These are phyloP conservation scores for Candida ulmi DNA, from an alignment of 805 yeast species.

Conservation along the genomic window DNA sequence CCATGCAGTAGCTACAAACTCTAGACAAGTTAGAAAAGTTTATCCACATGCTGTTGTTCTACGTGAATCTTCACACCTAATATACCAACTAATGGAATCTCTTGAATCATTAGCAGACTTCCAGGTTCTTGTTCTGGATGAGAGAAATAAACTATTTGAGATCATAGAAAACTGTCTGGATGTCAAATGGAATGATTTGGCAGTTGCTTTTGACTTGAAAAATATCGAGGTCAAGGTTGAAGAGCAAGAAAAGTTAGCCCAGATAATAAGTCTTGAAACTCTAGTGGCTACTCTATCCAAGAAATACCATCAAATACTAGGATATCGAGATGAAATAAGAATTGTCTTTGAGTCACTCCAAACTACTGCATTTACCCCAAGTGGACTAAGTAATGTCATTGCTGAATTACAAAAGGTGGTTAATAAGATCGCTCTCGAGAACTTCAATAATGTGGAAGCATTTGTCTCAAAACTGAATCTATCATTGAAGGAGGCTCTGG, in stretches of 20 bases:
- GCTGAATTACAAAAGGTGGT: conserved; percentile 29
- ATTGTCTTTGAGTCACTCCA: conserved; percentile 19
- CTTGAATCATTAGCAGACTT: conserved; percentile 35
- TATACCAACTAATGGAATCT: conserved; percentile 26
- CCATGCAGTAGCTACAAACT: conserved; percentile 36
- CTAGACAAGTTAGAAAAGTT: conserved; percentile 44
- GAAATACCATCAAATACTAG: conserved; percentile 25
- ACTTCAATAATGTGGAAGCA: conserved; percentile 27
- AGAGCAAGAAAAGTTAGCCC: conserved; percentile 28
- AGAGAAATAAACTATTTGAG: conserved; percentile 27
- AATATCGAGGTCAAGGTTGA: conserved; percentile 23
- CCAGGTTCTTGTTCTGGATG: conserved; percentile 34
- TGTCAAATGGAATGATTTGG: conserved; percentile 49
- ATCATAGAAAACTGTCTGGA: conserved; percentile 29
- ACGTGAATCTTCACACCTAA: conserved; percentile 42
- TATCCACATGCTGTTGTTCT: conserved; percentile 55
- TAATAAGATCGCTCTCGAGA: conserved; percentile 30
- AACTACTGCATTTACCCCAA: conserved; percentile 21
- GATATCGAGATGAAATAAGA: conserved; percentile 23
- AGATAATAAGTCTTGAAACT: conserved; percentile 25
- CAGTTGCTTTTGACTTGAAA: conserved; percentile 43
- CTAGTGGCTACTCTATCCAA: conserved; percentile 25
- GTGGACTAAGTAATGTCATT: conserved; percentile 17
- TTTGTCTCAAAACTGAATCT: conserved; percentile 31
- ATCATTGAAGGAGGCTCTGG: conserved; percentile 24